Conservation (phyloP, 805 yeast genomes). For the Sugiyamaella mastotermitis region DNA sequence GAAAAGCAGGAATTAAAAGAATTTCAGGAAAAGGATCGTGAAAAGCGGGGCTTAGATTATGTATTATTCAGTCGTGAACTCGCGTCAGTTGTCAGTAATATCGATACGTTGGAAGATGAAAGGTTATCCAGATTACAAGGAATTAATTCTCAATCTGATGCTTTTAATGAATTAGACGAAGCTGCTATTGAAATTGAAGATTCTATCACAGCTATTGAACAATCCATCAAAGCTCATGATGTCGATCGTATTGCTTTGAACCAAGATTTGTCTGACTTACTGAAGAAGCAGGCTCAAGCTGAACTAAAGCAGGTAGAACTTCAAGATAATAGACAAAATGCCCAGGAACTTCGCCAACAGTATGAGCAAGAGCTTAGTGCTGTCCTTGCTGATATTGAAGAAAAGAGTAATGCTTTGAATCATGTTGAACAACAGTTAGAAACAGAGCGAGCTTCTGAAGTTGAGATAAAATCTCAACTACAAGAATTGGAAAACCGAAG, state of each 20-base stretch:
- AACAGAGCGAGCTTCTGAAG: too few species aligned
- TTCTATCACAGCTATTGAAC: slow-evolving; percentile 39
- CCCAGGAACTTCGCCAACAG: slow-evolving; percentile 35
- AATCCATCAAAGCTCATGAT: slow-evolving; percentile 44
- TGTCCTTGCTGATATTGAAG: slow-evolving; percentile 20
- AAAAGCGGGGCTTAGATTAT: slow-evolving; percentile 67
- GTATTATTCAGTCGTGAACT: slow-evolving; percentile 74
- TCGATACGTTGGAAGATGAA: slow-evolving; percentile 12
- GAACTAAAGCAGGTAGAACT: slow-evolving; percentile 30
- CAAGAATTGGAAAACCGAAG: slow-evolving; percentile 45
- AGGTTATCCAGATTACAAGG: slow-evolving; percentile 8
- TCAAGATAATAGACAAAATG: slow-evolving; percentile 19
- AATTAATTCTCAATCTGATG: slow-evolving; percentile 11
- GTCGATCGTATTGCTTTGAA: slow-evolving; percentile 55
- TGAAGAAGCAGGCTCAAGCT: slow-evolving; percentile 28
- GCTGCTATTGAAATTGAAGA: slow-evolving; percentile 9
- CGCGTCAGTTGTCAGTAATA: slow-evolving; percentile 28
- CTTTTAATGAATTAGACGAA: slow-evolving; percentile 13
- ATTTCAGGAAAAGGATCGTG: slow-evolving; percentile 61
- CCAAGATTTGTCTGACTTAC: slow-evolving; percentile 40
- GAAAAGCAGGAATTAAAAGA: slow-evolving; percentile 72
- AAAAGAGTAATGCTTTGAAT: slow-evolving; percentile 24
- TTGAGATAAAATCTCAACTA: slow-evolving; percentile 38
- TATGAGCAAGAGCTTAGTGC: background rate
- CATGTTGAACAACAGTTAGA: slow-evolving; percentile 36